Base-by-base conservation (phyloP, 2,329 filamentous ascomycete genomes). In the Drechslerella coelobrocha region DNA sequence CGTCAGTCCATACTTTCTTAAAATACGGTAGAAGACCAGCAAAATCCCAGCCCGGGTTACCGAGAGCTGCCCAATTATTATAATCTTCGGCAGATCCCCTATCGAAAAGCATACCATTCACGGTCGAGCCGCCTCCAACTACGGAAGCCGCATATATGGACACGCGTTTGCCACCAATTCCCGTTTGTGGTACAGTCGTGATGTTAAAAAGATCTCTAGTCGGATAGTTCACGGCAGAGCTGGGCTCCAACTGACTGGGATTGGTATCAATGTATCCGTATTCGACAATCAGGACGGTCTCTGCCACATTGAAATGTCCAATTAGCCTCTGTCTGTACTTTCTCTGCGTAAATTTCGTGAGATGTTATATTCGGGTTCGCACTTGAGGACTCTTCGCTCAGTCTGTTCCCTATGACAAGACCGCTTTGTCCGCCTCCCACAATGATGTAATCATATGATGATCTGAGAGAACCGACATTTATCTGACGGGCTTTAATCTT, bases 71-170 rank as follows among this genome's bases (percentile, higher is more conserved):
- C 81, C 81, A 83, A 2, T 78, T 78, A 59, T 82, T 79, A 41
- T 81, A 79, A 53, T 83, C 77, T 0, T 78, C 75, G 6, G 75
- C 76, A 57, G 81, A 78, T 1, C 80, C 81, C n/a, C 81, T 78
- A 19, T 82, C 78, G 61, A 82, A 83, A 10, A 80, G 79, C 81
- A 82, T 81, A 17, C 80, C 80, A 79, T 82, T 82, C 55, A 80
- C 72, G 19, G 79, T 75, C 0, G 78, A 80, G 23, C 79, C 79
- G 5, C 80, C 80, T 1, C 81, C 63, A 78, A 79, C 0, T 76
- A 81, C 72, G 77, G 79, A 43, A 77, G 81, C 14, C 77, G 21
- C 77, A 7, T 75, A 68, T 7, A 79, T 56, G 9, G 48, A 73
- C 23, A 74, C 56, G 9, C 26, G 53, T 1, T 81, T 79, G 12